phyloP scores from a whole-genome alignment of 108 stramenopile species.

The Aurantiochytrium sp. region DNA sequence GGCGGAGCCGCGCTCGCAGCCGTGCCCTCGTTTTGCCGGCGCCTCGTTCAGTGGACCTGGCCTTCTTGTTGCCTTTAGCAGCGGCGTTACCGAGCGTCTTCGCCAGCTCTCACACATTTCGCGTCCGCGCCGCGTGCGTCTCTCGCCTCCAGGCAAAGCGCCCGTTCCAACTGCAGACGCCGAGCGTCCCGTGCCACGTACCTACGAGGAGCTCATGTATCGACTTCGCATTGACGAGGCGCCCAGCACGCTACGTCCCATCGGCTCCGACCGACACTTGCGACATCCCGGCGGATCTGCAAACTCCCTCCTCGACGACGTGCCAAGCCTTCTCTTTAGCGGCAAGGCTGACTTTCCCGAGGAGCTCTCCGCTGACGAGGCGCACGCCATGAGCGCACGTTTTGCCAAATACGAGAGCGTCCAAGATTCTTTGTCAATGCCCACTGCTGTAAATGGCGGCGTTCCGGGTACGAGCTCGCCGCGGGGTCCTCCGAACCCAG shows the following conservation, averaged over 20 bases:
- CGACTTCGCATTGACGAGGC: background rate
- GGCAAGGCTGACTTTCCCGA: no score
- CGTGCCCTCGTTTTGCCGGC: background rate
- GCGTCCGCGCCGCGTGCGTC: background rate
- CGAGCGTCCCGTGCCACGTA: background rate
- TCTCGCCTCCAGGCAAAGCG: background rate
- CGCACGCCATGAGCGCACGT: no score
- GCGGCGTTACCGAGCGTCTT: background rate
- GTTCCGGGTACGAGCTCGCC: no score
- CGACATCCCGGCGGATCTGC: no score
- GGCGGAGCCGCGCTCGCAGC: background rate
- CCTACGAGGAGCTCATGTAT: background rate
- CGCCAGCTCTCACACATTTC: background rate
- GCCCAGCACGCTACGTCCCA: background rate
- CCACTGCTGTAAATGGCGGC: no score
- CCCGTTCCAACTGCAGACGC: background rate
- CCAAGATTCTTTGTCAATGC: no score
- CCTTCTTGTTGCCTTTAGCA: background rate
- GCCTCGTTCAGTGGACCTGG: constrained; percentile 3
- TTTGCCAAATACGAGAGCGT: no score
- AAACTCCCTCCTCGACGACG: no score
- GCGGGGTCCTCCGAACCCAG: no score
- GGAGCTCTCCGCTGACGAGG: no score
- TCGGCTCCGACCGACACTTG: background rate
- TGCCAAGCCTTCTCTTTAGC: no score